Evolutionary conservation across 225 moss, liverwort and hornwort species (phyloP), one percentile per base, ranked within the genome.

Genomic region (Asterella californica): DNA sequence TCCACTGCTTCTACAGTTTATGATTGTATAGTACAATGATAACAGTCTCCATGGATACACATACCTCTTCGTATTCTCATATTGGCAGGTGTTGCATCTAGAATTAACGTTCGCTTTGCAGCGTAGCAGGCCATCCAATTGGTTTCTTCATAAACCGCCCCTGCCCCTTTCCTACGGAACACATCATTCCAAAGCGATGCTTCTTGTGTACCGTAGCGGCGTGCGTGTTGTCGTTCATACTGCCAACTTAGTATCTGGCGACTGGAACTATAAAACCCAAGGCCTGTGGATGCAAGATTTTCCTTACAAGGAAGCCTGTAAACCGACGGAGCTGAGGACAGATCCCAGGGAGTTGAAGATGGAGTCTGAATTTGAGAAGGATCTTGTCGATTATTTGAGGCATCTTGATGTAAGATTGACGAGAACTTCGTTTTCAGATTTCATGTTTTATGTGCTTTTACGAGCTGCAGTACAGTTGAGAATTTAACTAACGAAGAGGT

Each of bases 281-380:
- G 99, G 95, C 65, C 85, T 99, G 55, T 99, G 99, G 99, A 95
- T 94, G 99, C 99, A 99, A 92, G 99, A 99, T 74, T 99, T 99
- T 67, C 99, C 95, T 54, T 88, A 80, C 12, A 99, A 95, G 83
- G 84, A 72, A 70, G 84, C 82, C 61, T 60, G 77, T 42, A 57
- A 54, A 47, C 72, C 15, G 22, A 25, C 12, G 30, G 72, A 22
- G 12, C 9, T 72, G 11, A 15, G 72, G 50, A 53, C 75, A 21
- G 61, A 61, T 76, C 11, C 79, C 60, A 38, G 45, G 67, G 77
- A 74, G 80, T 84, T 70, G 79, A 76, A 2, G 59, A 71, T 72
- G 81, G 57, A 69, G 63, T 95, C 99, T 64, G 88, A 87, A 22
- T 99, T 99, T 80, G 99, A 99, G 79, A 83, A 93, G 78, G 99